A percentile compares a stretch with the other conserved stretches of the same genome.
Conservation (phyloP, 257 asterid genomes). For the Gentiana straminea region DNA sequence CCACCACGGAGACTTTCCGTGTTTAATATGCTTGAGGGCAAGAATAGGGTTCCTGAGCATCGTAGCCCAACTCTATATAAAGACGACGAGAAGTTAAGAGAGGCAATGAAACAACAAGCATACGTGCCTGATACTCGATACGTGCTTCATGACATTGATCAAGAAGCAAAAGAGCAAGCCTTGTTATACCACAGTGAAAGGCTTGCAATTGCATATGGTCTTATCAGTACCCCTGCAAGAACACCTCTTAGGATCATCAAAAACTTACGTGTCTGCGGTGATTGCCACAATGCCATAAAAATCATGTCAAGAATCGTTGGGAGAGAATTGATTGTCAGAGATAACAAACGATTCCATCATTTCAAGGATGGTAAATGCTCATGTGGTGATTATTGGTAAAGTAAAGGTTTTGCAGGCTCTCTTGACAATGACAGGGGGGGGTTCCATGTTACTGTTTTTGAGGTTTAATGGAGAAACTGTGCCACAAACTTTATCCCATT, state of each 20-base stretch:
- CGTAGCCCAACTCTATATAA: constrained; percentile 69
- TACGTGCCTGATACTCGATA: constrained; percentile 93
- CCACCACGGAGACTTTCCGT: constrained; percentile 61
- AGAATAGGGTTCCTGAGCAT: constrained; percentile 59
- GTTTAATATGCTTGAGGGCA: constrained; percentile 79
- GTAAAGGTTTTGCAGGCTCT: neutral
- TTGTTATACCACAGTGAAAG: constrained; percentile 93
- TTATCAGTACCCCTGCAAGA: constrained; percentile 86
- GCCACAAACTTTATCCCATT: too few species aligned
- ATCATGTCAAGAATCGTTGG: constrained; percentile 98
- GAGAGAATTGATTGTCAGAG: constrained; percentile 84
- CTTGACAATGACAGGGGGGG: too few species aligned
- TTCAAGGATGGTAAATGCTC: constrained; percentile 93
- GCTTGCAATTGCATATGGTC: constrained; percentile 86
- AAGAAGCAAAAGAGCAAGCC: constrained; percentile 97
- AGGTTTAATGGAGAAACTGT: too few species aligned
- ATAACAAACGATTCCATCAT: constrained; percentile 87
- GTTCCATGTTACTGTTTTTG: too few species aligned
- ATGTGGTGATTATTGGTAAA: constrained; percentile 89
- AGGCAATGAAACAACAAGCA: constrained; percentile 77
- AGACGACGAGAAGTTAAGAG: constrained; percentile 85
- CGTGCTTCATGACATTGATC: constrained; percentile 95
- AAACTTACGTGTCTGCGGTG: constrained; percentile 85
- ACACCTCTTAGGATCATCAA: constrained; percentile 80
- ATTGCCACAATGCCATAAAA: constrained; percentile 90